Base-by-base conservation (phyloP, 805 yeast species). In the Wickerhamiella slavikovae region DNA sequence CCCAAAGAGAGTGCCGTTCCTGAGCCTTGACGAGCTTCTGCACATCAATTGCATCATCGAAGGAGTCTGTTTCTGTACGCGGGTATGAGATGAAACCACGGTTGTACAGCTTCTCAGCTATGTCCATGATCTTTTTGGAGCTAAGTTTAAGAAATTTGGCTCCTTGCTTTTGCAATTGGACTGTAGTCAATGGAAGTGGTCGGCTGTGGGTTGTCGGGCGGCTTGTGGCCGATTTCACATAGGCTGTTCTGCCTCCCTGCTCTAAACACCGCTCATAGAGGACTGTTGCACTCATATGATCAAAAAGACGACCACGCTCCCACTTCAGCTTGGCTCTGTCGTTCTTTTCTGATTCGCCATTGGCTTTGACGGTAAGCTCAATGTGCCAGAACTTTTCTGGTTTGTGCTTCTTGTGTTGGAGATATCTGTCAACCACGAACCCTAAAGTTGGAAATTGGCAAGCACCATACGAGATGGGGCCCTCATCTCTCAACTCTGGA, bases 361-460 rank as follows among this genome's bases (percentile, higher is more conserved):
- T n/a, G n/a, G n/a, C n/a, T 27, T 55, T 54, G 3, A 69, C 52
- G 2, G 60, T 58, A 2, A 82, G 47, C 13, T 63, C 63, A 3
- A 89, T 52, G 38, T 51, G 58, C 95, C 95, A 89, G 45, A 79
- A 83, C 5, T 62, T 62, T 47, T 89, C 96, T 0, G 79, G 64
- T 4, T 60, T 54, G 50, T 85, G 89, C 36, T 58, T 57, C 41
- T 68, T 64, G 20, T 76, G 75, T 33, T 93, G 59, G 33, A 71
- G 68, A 47, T 71, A 82, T 34, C 98, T 58, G 44, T 89, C 98
- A 8, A 89, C 96, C 0, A 89, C 83, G 52, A 89, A 89, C 3
- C 98, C 96, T 29, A 89, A 57, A 0, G 98, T 85, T 2, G 99
- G 99, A 43, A 89, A 89, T 47, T 89, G 99, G 47, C 99, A 89